Base-by-base conservation (phyloP, 2,329 filamentous ascomycete species). In the Chrysoporthe deuterocubensis region DNA sequence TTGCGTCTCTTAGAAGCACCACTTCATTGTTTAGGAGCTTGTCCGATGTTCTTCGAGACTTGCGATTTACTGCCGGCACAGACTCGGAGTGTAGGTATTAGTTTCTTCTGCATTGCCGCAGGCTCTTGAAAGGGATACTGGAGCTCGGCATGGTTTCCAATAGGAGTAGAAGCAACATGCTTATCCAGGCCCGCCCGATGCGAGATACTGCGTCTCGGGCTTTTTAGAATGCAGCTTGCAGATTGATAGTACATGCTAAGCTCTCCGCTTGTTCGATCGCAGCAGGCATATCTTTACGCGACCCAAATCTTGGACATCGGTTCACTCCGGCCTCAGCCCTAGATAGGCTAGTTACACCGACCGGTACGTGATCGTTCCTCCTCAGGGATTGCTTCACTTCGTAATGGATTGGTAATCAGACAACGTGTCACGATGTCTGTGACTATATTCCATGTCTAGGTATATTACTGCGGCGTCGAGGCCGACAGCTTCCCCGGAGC, bases 201-300 rank as follows among this genome's bases (percentile, higher is more conserved):
- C 26, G 50, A 54, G 26, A 54, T 26, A 54, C 26, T 54, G 50
- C 26, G 26, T 6, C 50, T 54, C 50, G 50, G 50, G 50, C 32
- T 14, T 54, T 34, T 32, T 1, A 16, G 21, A 34, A 16, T 54
- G 26, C 50, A 54, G 50, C 26, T 26, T 54, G 50, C 50, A 54
- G 14, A 34, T 54, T 13, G 50, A 54, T 14, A 32, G 21, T 54
- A 54, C 50, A 7, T 54, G 21, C 21, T 52, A 52, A 14, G 48
- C 21, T 52, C 26, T 34, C 50, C 32, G 21, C 50, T 32, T 54
- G 50, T 54, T 54, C 50, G 50, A 54, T 54, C 50, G 48, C 50
- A 54, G 50, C 50, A 54, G 50, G 50, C 21, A 32, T 34, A 54
- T 54, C 32, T 54, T 14, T 54, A 54, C 50, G 50, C 50, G 50